Conservation (phyloP, 768 basidiomycete species). For the Leccinum arenicola region DNA sequence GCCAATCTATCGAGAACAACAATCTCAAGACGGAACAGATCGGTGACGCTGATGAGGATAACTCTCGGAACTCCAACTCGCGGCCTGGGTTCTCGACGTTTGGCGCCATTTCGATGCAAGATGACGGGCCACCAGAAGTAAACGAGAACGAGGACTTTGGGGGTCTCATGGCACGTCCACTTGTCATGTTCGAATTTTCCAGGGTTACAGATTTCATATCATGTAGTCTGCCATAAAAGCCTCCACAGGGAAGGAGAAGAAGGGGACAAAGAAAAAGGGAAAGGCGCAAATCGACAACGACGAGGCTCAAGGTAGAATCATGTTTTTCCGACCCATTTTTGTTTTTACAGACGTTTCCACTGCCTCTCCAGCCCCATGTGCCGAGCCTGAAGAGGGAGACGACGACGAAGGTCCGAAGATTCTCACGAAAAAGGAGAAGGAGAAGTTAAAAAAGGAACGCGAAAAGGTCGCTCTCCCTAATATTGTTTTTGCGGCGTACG, state of each 20-base stretch:
- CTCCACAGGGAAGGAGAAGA: constrained; percentile 31
- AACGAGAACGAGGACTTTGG: constrained; percentile 70
- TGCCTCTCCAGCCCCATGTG: constrained; percentile 27
- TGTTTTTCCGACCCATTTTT: constrained; percentile 1
- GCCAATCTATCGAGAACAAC: constrained; percentile 51
- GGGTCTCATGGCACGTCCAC: constrained; percentile 66
- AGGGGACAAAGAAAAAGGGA: constrained; percentile 21
- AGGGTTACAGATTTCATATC: not conserved
- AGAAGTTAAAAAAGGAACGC: constrained; percentile 93
- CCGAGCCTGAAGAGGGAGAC: constrained; percentile 34
- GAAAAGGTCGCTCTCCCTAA: constrained; percentile 68
- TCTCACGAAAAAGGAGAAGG: constrained; percentile 94
- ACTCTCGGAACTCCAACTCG: constrained; percentile 26
- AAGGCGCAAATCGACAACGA: constrained; percentile 18
- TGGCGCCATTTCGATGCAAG: constrained; percentile 42
- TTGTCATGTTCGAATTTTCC: constrained; percentile 1
- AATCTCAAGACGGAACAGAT: constrained; percentile 28
- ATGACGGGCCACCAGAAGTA: constrained; percentile 39
- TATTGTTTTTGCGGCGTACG: constrained; percentile 4
- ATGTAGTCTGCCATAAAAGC: constrained; percentile 64
- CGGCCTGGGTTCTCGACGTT: constrained; percentile 50
- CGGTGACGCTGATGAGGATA: constrained; percentile 44
- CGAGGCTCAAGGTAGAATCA: constrained; percentile 10
- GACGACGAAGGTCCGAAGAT: constrained; percentile 59
- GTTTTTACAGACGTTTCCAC: constrained; percentile 19